Base-by-base conservation (phyloP, 2,329 filamentous ascomycete genomes). In the Aaosphaeria arxii region DNA sequence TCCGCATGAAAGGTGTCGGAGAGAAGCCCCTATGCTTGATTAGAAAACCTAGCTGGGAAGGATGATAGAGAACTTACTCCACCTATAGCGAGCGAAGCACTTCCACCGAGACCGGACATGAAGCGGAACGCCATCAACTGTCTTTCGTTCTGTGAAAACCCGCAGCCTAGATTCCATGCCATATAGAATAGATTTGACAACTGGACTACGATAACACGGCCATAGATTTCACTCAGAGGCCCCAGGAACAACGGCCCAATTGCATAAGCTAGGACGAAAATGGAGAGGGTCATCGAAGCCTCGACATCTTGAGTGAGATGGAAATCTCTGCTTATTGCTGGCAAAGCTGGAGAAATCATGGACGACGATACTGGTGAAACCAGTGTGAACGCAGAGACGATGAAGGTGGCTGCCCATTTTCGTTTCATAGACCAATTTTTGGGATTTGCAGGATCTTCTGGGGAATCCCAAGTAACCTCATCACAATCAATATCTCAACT, bases 1-100 rank as follows among this genome's bases (percentile, higher is more conserved):
- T 86, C 83, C 0, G 83, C 73, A 9, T 65, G 69, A 70, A 82
- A 87, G 29, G 79, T 75, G 59, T 87, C 84, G 46, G 77, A 76
- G 6, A 73, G 57, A 11, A 71, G 35, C 29, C 67, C 66, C 49
- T 51, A 36, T 24, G 7, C 5, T 43, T 2, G 35, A 39, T 49
- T 17, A 43, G 42, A 29, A 46, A 24, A 43, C 49, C 49, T 46
- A 4, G 48, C 42, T 28, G 45, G 46, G 4, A 30, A 45, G 36
- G 3, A 33, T 11, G 24, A 30, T 44, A 9, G 29, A 30, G 11
- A 30, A 56, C 59, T 53, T 47, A 64, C 62, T 38, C 68, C 69
- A 50, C 70, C 69, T 39, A 71, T 67, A 7, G 67, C 67, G 11
- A 71, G 52, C 4, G 67, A 65, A 3, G 70, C 70, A n/a, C 59